Evolutionary conservation across 2,329 filamentous ascomycete genomes (phyloP), one percentile per base, ranked within the genome.

Genomic region (Fusarium sp.): DNA sequence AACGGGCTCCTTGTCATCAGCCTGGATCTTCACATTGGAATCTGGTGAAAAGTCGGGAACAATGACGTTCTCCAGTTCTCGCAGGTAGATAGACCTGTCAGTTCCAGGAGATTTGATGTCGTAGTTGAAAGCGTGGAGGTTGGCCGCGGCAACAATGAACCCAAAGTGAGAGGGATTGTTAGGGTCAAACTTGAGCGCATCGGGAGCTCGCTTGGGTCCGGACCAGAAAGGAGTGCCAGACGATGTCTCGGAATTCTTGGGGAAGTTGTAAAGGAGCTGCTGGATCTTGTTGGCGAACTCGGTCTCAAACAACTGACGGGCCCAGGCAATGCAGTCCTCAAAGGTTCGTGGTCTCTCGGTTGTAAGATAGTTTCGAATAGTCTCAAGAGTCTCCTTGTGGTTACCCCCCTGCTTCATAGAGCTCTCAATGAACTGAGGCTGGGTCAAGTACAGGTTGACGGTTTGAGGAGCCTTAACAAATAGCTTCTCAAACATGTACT

Each of bases 261-360:
- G 96, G 84, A 99, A 99, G 83, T 98, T 98, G 85, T 92, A 97
- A 33, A 99, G 85, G 53, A 99, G 85, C 80, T 99, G 96, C 78
- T 96, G 93, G 66, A 99, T 97, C 52, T 93, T 93, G 78, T 99
- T 97, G 83, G 97, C 94, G 82, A 96, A 99, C 81, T 98, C 93
- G 79, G 93, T 93, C 85, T 99, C 96, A 69, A 99, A 99, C 73
- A 97, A 88, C 77, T 92, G 88, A 47, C 96, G 92, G 24, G 93
- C 96, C 96, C 96, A 99, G 71, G 93, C 90, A 75, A 99, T 94
- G 78, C 96, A 99, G 81, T 99, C 95, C 77, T 98, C 95, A 75
- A 97, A 98, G 26, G 89, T 94, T 61, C 94, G 84, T 6, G 96
- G 95, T 79, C 97, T 96, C 74, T 98, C 93, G 1, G 92, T 93